Percentiles rank a stretch among this genome's conserved stretches.
These are phyloP conservation scores for Podospora appendiculata DNA, from an alignment of 495 filamentous ascomycete genomes.

Conservation along the genomic window DNA sequence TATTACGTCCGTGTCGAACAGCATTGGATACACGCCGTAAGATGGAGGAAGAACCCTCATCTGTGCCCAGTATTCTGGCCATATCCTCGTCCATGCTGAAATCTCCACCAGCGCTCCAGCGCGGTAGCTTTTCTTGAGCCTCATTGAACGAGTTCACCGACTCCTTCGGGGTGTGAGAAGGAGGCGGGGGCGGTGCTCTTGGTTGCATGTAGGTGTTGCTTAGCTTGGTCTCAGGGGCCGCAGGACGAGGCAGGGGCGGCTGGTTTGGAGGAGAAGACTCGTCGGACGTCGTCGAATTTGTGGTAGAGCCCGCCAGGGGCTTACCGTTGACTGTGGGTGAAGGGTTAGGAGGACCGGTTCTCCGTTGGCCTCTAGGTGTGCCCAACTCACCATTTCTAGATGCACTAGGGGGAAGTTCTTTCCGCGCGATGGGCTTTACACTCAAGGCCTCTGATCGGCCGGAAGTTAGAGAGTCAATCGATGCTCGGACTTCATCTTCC, in stretches of 20 bases:
- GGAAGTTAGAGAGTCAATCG: constrained; percentile 29
- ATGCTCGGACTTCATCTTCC: constrained; percentile 33
- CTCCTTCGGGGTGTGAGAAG: constrained; percentile 46
- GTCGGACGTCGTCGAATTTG: constrained; percentile 6
- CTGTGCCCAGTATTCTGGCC: constrained; percentile 65
- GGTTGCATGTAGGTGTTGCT: constrained; percentile 57
- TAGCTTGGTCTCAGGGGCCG: constrained; percentile 32
- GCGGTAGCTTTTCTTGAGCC: constrained; percentile 50
- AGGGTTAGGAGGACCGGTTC: constrained; percentile 1
- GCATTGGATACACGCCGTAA: constrained; percentile 85
- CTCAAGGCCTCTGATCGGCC: constrained; percentile 14
- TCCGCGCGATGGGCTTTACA: constrained; percentile 37
- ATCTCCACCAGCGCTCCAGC: constrained; percentile 66
- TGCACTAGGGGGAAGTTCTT: constrained; percentile 34
- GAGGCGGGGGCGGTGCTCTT: constrained; percentile 53
- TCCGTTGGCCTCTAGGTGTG: background rate
- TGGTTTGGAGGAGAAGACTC: background rate
- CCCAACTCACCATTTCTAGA: constrained; percentile 29
- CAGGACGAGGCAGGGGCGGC: constrained; percentile 14
- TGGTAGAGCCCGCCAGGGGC: constrained; percentile 14
- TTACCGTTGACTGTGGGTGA: constrained; percentile 33
- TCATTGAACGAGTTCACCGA: constrained; percentile 44
- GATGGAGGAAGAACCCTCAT: constrained; percentile 65
- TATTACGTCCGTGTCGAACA: constrained; percentile 87
- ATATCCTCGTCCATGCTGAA: constrained; percentile 90